Percentiles rank a stretch among this genome's conserved stretches.
Conservation (phyloP, 495 filamentous ascomycete genomes). For the Neurospora sp. region DNA sequence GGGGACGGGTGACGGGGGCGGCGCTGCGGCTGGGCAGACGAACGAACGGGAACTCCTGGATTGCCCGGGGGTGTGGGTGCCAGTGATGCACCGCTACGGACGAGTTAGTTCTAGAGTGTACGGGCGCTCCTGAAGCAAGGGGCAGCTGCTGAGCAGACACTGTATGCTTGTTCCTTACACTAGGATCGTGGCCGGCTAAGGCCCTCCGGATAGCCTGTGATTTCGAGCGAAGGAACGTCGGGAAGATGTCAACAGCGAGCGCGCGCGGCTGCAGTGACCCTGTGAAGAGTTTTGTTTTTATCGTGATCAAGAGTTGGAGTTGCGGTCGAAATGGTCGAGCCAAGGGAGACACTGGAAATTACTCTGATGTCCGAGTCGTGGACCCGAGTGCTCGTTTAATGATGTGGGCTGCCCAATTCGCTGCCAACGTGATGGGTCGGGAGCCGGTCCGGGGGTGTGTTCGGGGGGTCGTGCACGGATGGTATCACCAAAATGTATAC, state of each 20-base stretch:
- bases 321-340: not conserved
- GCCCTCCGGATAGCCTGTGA: not conserved
- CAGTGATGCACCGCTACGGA: not conserved
- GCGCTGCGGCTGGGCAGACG: not conserved
- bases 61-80: not conserved
- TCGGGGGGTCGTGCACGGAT: not conserved
- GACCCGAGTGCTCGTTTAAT: not conserved
- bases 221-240: not conserved
- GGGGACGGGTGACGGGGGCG: not conserved
- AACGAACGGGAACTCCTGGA: not conserved
- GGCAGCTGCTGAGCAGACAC: not conserved
- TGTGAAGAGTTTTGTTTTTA: not conserved
- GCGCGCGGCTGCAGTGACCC: not conserved
- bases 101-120: not conserved
- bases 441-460: not conserved
- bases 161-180: not conserved
- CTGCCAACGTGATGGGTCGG: not conserved
- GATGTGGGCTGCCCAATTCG: not conserved
- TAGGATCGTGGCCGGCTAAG: not conserved
- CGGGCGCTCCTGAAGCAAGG: not conserved
- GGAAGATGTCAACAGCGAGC: not conserved
- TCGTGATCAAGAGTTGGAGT: not conserved
- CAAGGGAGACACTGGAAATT: not conserved
- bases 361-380: not conserved
- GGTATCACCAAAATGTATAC: not conserved